Evolutionary conservation across 345 rosid genomes (phyloP).

Genomic region (Anastatica hierochuntica): DNA sequence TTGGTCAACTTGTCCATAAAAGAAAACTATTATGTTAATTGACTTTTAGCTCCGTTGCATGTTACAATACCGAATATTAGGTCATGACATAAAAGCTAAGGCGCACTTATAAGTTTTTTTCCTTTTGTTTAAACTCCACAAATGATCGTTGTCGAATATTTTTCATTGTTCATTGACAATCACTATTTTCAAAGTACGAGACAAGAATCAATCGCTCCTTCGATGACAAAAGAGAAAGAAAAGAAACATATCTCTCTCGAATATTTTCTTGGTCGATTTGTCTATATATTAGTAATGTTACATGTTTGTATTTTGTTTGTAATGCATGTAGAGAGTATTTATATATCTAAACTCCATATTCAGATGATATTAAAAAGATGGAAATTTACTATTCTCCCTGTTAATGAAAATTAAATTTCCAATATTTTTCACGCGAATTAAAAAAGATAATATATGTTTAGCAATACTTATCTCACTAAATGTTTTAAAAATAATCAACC

Average conservation of each 20-base stretch:
- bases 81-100: not conserved
- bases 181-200: constrained; percentile 6
- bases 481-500: too few species aligned
- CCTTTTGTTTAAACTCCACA: too few species aligned
- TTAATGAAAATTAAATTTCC: too few species aligned
- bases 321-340: too few species aligned
- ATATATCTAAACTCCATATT: too few species aligned
- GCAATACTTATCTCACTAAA: too few species aligned
- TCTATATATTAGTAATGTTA: too few species aligned
- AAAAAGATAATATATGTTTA: too few species aligned
- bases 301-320: too few species aligned
- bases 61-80: constrained; percentile 10
- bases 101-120: constrained; percentile 1
- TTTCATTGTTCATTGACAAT: constrained; percentile 4
- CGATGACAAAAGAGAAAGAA: not conserved
- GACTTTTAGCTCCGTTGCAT: constrained; percentile 6
- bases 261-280: constrained; percentile 9
- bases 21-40: not conserved
- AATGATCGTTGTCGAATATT: constrained; percentile 17
- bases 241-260: not conserved
- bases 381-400: too few species aligned
- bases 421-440: too few species aligned
- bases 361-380: too few species aligned
- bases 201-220: constrained; percentile 9
- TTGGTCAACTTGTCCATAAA: constrained; percentile 1